phyloP scores from a whole-genome alignment of 164 flowering plant genomes.

The Berberis vulgaris region DNA sequence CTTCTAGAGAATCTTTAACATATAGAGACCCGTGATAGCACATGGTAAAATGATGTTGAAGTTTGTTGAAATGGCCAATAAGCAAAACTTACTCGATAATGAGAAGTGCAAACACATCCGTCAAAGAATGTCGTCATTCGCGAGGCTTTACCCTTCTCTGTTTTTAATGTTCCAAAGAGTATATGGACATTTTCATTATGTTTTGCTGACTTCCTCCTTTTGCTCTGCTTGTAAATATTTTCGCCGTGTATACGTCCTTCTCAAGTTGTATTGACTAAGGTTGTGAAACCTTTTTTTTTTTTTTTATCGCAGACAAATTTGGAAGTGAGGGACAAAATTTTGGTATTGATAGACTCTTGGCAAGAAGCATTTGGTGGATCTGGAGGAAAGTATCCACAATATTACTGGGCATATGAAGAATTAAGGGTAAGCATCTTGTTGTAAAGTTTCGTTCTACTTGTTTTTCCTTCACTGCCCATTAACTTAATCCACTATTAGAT shows the following conservation, averaged over 20 bases:
- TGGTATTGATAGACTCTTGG: slow-evolving; percentile 83
- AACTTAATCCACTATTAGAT: background rate
- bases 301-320: slow-evolving; percentile 54
- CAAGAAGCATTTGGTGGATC: slow-evolving; percentile 97
- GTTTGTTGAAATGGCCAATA: too few relatives aligned
- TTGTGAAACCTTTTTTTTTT: background rate
- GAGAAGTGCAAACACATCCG: too few relatives aligned
- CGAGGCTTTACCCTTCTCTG: too few relatives aligned
- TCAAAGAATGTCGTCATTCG: too few relatives aligned
- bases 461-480: background rate
- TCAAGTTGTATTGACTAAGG: background rate
- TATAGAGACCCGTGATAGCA: too few relatives aligned
- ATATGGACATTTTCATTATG: too few relatives aligned
- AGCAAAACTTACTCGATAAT: too few relatives aligned
- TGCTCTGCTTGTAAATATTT: background rate
- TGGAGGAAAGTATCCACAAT: slow-evolving; percentile 85
- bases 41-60: too few relatives aligned
- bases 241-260: too few relatives aligned
- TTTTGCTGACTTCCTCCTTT: too few relatives aligned
- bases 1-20: too few relatives aligned
- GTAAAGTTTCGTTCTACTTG: background rate
- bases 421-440: slow-evolving; percentile 48
- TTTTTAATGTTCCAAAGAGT: too few relatives aligned
- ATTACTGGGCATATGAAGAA: slow-evolving; percentile 85
- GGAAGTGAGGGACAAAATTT: slow-evolving; percentile 77